Base-by-base conservation (phyloP, 257 asterid genomes). In the Anisodus acutangulus region DNA sequence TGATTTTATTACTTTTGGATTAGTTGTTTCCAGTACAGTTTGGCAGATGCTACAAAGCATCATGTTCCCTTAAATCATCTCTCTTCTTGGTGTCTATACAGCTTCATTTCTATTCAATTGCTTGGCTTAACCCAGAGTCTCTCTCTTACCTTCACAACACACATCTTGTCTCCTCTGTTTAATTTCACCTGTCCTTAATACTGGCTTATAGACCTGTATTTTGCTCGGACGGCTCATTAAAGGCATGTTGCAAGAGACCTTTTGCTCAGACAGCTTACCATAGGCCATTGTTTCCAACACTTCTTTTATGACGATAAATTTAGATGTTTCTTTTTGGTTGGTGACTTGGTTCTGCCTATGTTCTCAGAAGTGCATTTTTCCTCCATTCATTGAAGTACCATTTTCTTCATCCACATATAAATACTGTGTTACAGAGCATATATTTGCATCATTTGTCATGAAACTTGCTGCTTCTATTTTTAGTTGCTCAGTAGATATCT, bases 391-490 rank as follows among this genome's bases (percentile, higher is more conserved):
- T 74, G 10, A 49, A 47, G 80, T 49, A 19, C 60, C 6, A 19
- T 74, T 22, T 51, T 26, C 47, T 76, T 51, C 45, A 51, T 51
- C 26, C 47, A 26, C 81, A 13, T 26, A 13, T 76, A 76, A 51
- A 53, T 13, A 76, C 62, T 16, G 47, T 51, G 47, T 53, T 26
- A 76, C 47, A 11, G 26, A 76, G 81, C 63, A 26, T 76, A 76
- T 76, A 51, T 76, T 26, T 26, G 81, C 81, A 22, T 76, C 81
- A 51, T 76, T 31, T 51, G 47, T 76, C 81, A 51, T 53, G 63
- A 76, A 51, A 51, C 63, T 13, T 76, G 63, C 81, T 51, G n/a
- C 81, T 41, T 53, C 41, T 74, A 74, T 22, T 26, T 69, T 76
- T 76, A 51, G 81, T 76, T 53, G 47, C 63, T 51, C 47, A 26